Evolutionary conservation across 2,329 filamentous ascomycete genomes (phyloP).

Genomic region (Venturia oleaginea): DNA sequence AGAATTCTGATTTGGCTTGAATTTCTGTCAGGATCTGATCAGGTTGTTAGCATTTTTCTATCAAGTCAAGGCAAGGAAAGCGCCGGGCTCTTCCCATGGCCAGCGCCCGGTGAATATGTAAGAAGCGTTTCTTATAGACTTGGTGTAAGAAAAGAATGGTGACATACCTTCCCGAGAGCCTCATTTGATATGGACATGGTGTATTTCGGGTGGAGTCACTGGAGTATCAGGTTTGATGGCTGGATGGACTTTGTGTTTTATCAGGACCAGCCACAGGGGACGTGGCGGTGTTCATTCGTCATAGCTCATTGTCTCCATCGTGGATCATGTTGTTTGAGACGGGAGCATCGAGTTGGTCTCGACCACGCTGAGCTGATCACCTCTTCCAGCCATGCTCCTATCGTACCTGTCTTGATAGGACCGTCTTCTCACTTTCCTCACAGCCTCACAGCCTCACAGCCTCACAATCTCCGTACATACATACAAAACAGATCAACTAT

Average conservation of each 20-base stretch:
- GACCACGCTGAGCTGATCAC: no score
- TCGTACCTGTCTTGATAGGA: background rate
- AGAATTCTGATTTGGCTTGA: conserved; percentile 75
- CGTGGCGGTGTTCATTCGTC: conserved; percentile 9
- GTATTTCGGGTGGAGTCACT: no score
- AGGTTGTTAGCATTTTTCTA: background rate
- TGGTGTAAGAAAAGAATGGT: background rate
- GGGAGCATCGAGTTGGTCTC: no score
- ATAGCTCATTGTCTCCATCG: background rate
- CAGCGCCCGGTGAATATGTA: background rate
- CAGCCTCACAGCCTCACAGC: background rate
- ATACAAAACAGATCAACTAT: background rate
- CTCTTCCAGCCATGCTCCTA: background rate
- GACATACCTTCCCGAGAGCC: conserved; percentile 78
- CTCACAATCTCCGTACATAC: background rate
- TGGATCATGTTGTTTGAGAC: background rate
- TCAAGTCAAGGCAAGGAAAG: conserved; percentile 12
- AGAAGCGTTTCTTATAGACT: no score
- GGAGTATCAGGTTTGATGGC: background rate
- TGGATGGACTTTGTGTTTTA: background rate
- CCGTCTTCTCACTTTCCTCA: background rate
- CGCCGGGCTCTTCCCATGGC: background rate
- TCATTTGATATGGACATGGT: conserved; percentile 90
- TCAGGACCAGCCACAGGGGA: conserved; percentile 9
- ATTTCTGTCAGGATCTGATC: conserved; percentile 82